phyloP scores from a whole-genome alignment of 345 rosid species.

The Gossypium stocksii region DNA sequence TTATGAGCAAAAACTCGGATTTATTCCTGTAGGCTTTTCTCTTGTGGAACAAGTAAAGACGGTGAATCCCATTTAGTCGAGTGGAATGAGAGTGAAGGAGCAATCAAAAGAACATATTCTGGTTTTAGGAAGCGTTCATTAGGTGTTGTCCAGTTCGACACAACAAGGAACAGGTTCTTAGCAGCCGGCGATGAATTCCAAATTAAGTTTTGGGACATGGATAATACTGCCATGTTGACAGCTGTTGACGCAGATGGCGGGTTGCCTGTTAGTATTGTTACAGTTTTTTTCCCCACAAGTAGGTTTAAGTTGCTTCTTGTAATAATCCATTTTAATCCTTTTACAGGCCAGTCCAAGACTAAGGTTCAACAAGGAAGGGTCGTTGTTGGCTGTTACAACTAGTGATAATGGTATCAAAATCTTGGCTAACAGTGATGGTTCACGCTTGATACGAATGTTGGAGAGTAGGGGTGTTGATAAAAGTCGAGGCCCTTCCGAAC shows the following conservation, averaged over 20 bases:
- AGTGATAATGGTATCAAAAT: constrained; percentile 55
- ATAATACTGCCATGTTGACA: constrained; percentile 36
- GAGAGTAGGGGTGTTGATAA: constrained; percentile 41
- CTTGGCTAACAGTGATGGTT: constrained; percentile 46
- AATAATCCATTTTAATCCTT: constrained; percentile 1
- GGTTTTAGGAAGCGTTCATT: constrained; percentile 56
- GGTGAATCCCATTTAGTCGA: constrained; percentile 64
- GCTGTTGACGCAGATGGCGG: constrained; percentile 60
- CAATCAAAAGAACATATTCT: constrained; percentile 45
- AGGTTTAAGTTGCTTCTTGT: neutral
- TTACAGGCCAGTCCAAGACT: constrained; percentile 58
- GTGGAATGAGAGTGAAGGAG: constrained; percentile 72
- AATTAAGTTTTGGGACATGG: constrained; percentile 74
- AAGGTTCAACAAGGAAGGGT: constrained; percentile 65
- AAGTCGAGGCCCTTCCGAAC: constrained; percentile 38
- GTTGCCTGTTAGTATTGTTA: constrained; percentile 41
- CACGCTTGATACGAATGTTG: constrained; percentile 36
- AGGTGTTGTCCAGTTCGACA: constrained; percentile 61
- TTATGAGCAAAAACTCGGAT: neutral
- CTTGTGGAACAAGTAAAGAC: constrained; percentile 69
- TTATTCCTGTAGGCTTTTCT: constrained; percentile 46
- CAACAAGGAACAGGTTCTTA: constrained; percentile 55
- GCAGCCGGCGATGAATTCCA: constrained; percentile 65
- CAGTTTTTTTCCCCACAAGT: neutral
- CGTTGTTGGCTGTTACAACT: constrained; percentile 51